phyloP scores from a whole-genome alignment of 345 rosid species.

The Hypericum androsaemum region DNA sequence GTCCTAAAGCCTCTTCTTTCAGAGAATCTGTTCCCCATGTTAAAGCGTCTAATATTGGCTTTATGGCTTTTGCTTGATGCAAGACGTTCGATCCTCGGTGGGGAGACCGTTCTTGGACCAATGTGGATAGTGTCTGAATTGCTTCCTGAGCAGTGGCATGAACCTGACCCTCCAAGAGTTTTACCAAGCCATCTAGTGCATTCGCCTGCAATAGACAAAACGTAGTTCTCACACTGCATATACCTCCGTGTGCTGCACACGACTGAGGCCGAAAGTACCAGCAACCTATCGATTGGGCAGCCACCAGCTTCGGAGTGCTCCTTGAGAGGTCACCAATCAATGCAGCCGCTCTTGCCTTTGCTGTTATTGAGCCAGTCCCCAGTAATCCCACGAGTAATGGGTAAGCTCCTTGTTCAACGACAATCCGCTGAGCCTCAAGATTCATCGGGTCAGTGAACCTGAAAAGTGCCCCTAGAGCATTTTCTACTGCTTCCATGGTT shows the following conservation, averaged over 20 bases:
- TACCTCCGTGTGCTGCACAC: constrained; percentile 45
- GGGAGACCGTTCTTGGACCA: constrained; percentile 30
- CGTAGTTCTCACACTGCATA: constrained; percentile 37
- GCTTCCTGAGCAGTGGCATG: constrained; percentile 45
- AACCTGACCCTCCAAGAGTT: constrained; percentile 27
- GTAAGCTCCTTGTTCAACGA: constrained; percentile 43
- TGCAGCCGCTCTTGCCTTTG: constrained; percentile 58
- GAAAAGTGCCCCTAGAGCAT: constrained; percentile 55
- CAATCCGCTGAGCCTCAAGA: constrained; percentile 34
- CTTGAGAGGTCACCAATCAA: constrained; percentile 49
- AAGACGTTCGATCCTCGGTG: constrained; percentile 33
- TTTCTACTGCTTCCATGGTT: constrained; percentile 49
- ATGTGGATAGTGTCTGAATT: constrained; percentile 46
- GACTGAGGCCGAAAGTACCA: constrained; percentile 32
- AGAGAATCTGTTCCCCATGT: constrained; percentile 50
- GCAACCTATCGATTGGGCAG: constrained; percentile 22
- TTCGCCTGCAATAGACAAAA: constrained; percentile 46
- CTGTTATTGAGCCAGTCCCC: constrained; percentile 30
- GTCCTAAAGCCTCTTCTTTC: constrained; percentile 38
- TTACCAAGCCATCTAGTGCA: constrained; percentile 38
- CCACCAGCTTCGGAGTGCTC: constrained; percentile 38
- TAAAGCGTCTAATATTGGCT: constrained; percentile 32
- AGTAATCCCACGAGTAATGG: constrained; percentile 45
- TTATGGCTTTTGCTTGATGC: constrained; percentile 43
- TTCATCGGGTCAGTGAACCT: constrained; percentile 49